Percentiles rank a stretch among this genome's conserved stretches.
Evolutionary conservation across 139 green algal species (phyloP).

Genomic region (Gonium pectorale): DNA sequence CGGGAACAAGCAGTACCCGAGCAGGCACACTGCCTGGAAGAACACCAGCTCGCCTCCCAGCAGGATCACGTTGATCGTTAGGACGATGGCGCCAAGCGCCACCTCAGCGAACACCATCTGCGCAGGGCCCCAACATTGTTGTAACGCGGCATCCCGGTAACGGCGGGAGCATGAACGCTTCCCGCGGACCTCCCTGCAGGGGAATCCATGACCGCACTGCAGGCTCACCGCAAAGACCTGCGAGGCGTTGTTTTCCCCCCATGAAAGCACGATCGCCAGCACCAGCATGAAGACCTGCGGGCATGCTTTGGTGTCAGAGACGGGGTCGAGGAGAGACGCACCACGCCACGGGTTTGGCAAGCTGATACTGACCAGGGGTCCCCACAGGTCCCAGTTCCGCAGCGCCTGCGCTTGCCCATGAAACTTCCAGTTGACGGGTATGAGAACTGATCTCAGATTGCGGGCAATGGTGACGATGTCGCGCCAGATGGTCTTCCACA

Average conservation of each 20-base stretch:
- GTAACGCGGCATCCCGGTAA: not conserved
- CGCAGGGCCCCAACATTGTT: not conserved
- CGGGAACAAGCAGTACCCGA: conserved; percentile 99
- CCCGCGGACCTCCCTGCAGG: too few relatives aligned
- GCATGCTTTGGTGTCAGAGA: not conserved
- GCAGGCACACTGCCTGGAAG: conserved; percentile 94
- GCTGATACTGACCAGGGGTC: conserved; percentile 86
- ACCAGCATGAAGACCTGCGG: conserved; percentile 86
- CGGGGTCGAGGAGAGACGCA: not conserved
- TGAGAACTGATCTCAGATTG: conserved; percentile 89
- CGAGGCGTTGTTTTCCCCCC: conserved; percentile 69
- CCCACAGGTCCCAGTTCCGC: conserved; percentile 98
- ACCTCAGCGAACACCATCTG: conserved; percentile 95
- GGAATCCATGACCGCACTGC: too few relatives aligned
- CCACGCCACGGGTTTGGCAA: not conserved
- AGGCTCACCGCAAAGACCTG: conserved; percentile 86
- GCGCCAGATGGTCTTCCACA: conserved; percentile 89
- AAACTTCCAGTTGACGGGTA: conserved; percentile 84
- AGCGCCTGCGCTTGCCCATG: conserved; percentile 80
- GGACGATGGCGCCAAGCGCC: conserved; percentile 88
- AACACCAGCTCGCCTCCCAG: conserved; percentile 98
- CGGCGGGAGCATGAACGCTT: not conserved
- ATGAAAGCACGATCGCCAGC: conserved; percentile 81
- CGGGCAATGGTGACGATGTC: conserved; percentile 90
- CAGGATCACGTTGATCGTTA: conserved; percentile 97